Conservation (phyloP, 306 rosid species). For the Citrullus colocynthis region DNA sequence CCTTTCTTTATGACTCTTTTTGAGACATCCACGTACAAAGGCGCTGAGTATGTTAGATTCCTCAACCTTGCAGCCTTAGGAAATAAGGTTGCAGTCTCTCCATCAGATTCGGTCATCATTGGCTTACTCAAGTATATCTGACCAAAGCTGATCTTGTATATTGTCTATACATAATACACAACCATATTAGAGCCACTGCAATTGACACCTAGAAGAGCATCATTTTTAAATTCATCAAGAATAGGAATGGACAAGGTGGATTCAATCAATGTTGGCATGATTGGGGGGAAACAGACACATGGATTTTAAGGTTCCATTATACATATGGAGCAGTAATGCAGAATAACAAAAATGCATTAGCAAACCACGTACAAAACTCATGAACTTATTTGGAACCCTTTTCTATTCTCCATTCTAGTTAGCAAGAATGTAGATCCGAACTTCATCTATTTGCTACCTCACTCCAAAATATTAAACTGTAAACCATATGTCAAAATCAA, state of each 20-base stretch:
- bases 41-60: conserved; percentile 90
- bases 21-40: conserved; percentile 83
- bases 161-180: conserved; percentile 38
- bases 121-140: conserved; percentile 97
- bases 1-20: conserved; percentile 91
- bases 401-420: not conserved
- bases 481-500: not conserved
- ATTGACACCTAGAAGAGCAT: not conserved
- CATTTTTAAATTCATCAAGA: not conserved
- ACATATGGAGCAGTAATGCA: not conserved
- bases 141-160: conserved; percentile 72
- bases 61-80: conserved; percentile 97
- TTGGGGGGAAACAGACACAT: not conserved
- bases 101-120: conserved; percentile 96
- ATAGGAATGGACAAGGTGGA: not conserved
- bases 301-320: not conserved
- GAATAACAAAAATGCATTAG: not conserved
- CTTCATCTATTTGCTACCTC: not conserved
- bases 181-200: conserved; percentile 4
- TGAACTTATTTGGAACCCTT: not conserved
- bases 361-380: not conserved
- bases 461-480: not conserved
- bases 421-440: not conserved
- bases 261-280: not conserved
- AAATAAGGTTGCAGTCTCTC: conserved; percentile 90